These are phyloP conservation scores for Trichoderma asperellum DNA, from an alignment of 2,329 filamentous ascomycete genomes.

Conservation along the genomic window DNA sequence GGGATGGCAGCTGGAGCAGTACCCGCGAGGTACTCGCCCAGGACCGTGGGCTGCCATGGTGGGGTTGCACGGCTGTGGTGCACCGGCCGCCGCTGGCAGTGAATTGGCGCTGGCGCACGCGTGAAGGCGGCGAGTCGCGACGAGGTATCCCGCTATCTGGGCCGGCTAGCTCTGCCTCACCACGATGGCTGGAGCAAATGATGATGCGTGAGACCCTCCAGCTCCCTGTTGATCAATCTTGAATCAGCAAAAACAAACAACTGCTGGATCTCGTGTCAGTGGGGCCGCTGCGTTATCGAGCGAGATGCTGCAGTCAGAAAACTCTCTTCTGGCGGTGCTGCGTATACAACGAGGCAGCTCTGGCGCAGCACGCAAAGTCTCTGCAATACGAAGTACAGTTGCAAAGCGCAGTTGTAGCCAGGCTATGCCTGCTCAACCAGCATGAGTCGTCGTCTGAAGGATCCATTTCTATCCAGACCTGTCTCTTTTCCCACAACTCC, in stretches of 20 bases:
- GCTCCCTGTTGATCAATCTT: constrained; percentile 25
- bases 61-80: constrained; percentile 18
- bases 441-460: not conserved
- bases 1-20: constrained; percentile 16
- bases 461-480: not conserved
- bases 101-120: constrained; percentile 29
- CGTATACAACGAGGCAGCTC: not conserved
- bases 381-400: not conserved
- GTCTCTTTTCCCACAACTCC: constrained; percentile 1
- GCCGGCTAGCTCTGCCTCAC: not conserved
- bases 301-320: not conserved
- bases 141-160: constrained; percentile 30
- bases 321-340: not conserved
- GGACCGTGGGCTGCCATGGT: constrained; percentile 7
- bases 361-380: not conserved
- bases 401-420: not conserved
- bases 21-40: constrained; percentile 20
- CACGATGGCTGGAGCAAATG: constrained; percentile 6
- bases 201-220: constrained; percentile 4
- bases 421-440: not conserved
- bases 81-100: constrained; percentile 30
- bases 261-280: constrained; percentile 23
- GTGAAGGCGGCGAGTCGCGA: constrained; percentile 34
- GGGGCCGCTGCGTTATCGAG: not conserved
- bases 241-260: constrained; percentile 27